These are phyloP conservation scores for Globisporangium middletonii DNA, from an alignment of 352 stramenopile species.

Conservation along the genomic window DNA sequence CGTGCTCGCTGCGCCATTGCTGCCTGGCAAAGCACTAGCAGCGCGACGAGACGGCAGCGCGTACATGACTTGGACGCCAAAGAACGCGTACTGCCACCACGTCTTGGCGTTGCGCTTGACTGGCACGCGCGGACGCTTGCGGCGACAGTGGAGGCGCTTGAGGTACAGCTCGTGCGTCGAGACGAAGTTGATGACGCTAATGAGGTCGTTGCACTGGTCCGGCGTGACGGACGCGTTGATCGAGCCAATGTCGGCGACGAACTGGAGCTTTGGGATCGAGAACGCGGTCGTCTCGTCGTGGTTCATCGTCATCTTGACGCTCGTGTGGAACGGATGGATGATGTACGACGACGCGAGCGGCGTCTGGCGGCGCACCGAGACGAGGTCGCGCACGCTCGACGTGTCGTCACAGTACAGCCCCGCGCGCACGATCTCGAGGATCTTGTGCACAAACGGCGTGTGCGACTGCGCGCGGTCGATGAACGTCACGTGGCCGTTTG, in stretches of 20 bases:
- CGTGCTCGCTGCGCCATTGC: background rate
- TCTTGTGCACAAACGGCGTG: slow-evolving; percentile 79
- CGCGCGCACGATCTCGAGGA: slow-evolving; percentile 45
- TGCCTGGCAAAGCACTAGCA: background rate
- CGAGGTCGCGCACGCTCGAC: slow-evolving; percentile 19
- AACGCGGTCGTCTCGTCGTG: slow-evolving; percentile 61
- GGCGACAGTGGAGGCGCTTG: slow-evolving; percentile 72
- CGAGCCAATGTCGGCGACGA: slow-evolving; percentile 60
- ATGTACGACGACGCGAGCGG: slow-evolving; percentile 38
- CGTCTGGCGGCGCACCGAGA: slow-evolving; percentile 17
- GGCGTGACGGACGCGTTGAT: slow-evolving; percentile 60
- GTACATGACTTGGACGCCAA: slow-evolving; percentile 62
- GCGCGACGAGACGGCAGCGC: slow-evolving; percentile 13
- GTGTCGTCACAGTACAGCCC: slow-evolving; percentile 68
- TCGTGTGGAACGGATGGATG: slow-evolving; percentile 68
- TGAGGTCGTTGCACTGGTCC: slow-evolving; percentile 71
- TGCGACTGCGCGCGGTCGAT: slow-evolving; percentile 70
- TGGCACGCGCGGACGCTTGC: slow-evolving; percentile 46
- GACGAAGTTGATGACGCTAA: slow-evolving; percentile 74
- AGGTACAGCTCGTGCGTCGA: slow-evolving; percentile 77
- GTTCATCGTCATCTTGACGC: slow-evolving; percentile 72
- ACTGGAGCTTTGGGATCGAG: slow-evolving; percentile 67
- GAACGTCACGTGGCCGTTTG: slow-evolving; percentile 73
- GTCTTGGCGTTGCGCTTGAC: slow-evolving; percentile 36
- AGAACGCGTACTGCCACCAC: slow-evolving; percentile 81